Evolutionary conservation across 768 basidiomycete genomes (phyloP).

Genomic region (Agrocybe pediades): DNA sequence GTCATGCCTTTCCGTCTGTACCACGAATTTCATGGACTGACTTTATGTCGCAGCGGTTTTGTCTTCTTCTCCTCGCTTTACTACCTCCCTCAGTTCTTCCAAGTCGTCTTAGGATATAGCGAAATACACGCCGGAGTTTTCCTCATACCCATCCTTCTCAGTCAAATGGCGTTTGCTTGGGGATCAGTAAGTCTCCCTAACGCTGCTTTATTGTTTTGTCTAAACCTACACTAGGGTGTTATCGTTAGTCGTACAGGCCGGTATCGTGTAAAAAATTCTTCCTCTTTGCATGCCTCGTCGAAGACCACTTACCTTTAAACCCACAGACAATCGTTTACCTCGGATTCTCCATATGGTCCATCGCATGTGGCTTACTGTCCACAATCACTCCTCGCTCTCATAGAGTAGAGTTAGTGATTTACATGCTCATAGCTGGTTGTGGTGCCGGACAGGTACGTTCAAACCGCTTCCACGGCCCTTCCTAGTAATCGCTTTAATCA

Average conservation of each 20-base stretch:
- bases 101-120: slow-evolving; percentile 66
- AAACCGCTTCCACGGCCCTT: neutral
- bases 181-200: slow-evolving; percentile 39
- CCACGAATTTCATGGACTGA: neutral
- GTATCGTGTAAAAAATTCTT: slow-evolving; percentile 51
- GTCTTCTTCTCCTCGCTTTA: slow-evolving; percentile 66
- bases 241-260: slow-evolving; percentile 64
- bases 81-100: slow-evolving; percentile 78
- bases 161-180: slow-evolving; percentile 62
- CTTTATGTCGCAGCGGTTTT: slow-evolving; percentile 43
- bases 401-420: slow-evolving; percentile 55
- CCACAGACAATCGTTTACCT: slow-evolving; percentile 55
- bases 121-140: slow-evolving; percentile 62
- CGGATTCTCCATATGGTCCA: slow-evolving; percentile 70
- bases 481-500: neutral
- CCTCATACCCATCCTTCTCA: slow-evolving; percentile 68
- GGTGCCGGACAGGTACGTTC: slow-evolving; percentile 59
- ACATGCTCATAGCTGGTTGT: slow-evolving; percentile 58
- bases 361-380: slow-evolving; percentile 72
- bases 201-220: neutral
- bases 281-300: too few species aligned
- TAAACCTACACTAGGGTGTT: slow-evolving; percentile 44
- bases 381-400: slow-evolving; percentile 53
- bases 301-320: too few species aligned
- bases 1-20: slow-evolving; percentile 11